These are phyloP conservation scores for cucumber (Cucumis sativus) DNA, from an alignment of 306 rosid genomes.

Conservation along the genomic window Cucumber_9930_V3 NC_026661.2:17796501-17797000, in stretches of 20 bases:
- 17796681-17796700: constrained; percentile 39
- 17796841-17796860: constrained; percentile 58
- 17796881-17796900: too few species aligned
- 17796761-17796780: constrained; percentile 59
- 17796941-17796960: background rate
- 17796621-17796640: background rate
- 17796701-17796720: constrained; percentile 52
- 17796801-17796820: constrained; percentile 42
- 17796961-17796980: background rate
- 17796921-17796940: background rate
- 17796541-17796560: too few species aligned
- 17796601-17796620: too few species aligned
- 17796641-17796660: constrained; percentile 33
- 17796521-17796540: too few species aligned
- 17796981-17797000: too few species aligned
- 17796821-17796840: constrained; percentile 54
- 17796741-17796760: constrained; percentile 31
- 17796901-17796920: background rate
- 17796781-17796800: constrained; percentile 77
- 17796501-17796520: too few species aligned
- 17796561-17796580: too few species aligned
- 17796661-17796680: constrained; percentile 55
- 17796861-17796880: too few species aligned
- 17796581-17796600: too few species aligned
- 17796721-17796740: constrained; percentile 34